A percentile compares a stretch with the other conserved stretches of the same genome.
Conservation (phyloP, 768 basidiomycete genomes). For the Mycena haematopus region DNA sequence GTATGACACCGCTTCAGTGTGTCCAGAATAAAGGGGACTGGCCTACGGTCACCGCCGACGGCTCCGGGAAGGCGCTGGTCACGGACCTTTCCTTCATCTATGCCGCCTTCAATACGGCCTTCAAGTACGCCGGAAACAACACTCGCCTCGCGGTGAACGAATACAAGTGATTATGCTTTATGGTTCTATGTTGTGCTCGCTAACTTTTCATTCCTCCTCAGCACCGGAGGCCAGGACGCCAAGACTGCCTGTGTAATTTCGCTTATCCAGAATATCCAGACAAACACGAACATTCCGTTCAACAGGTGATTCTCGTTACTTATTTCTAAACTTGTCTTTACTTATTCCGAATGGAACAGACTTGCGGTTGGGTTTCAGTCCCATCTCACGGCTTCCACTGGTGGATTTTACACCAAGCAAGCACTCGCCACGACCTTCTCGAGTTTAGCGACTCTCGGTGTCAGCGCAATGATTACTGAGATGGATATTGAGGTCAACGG, state of each 20-base stretch:
- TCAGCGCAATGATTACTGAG: conserved; percentile 25
- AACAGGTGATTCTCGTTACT: conserved; percentile 8
- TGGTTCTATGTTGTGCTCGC: background rate
- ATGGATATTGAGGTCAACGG: conserved; percentile 17
- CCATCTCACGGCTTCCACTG: conserved; percentile 18
- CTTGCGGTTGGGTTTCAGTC: conserved; percentile 27
- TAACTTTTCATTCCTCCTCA: background rate
- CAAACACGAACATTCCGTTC: conserved; percentile 18
- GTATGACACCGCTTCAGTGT: conserved; percentile 26
- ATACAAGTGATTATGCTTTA: conserved; percentile 8
- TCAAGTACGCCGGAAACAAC: conserved; percentile 16
- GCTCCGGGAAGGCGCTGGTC: conserved; percentile 20
- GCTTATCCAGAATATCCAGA: conserved; percentile 19
- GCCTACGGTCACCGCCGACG: conserved; percentile 26
- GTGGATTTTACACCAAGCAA: conserved; percentile 22
- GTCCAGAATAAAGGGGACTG: conserved; percentile 28
- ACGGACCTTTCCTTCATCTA: conserved; percentile 25
- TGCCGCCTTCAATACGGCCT: conserved; percentile 26
- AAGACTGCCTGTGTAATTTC: conserved; percentile 24
- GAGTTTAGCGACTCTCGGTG: conserved; percentile 17
- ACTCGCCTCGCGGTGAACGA: conserved; percentile 28
- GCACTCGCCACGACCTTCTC: conserved; percentile 25
- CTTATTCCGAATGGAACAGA: conserved; percentile 1
- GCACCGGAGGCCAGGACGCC: conserved; percentile 25
- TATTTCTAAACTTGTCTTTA: background rate